phyloP scores from a whole-genome alignment of 441 rosid species.

The Flueggea neowawraea region DNA sequence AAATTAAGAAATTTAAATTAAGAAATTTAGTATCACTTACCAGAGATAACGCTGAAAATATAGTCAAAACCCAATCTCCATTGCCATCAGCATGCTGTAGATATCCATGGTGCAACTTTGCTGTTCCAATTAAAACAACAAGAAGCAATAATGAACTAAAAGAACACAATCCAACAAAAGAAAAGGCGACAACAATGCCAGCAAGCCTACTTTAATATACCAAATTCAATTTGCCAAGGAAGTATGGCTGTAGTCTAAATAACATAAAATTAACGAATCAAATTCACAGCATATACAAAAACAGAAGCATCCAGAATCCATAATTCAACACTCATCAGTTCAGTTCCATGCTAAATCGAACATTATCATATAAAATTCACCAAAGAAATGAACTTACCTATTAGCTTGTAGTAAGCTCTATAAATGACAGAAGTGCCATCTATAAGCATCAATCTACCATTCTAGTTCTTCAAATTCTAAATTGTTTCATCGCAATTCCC shows the following conservation, averaged over 20 bases:
- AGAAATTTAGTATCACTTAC: slow-evolving; percentile 43
- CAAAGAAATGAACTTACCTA: slow-evolving; percentile 43
- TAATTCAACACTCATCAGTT: no score
- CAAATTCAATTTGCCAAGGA: neutral
- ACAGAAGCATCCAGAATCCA: no score
- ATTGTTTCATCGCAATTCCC: slow-evolving; percentile 32
- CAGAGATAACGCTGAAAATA: slow-evolving; percentile 82
- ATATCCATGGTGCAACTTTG: slow-evolving; percentile 92
- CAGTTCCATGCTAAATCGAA: neutral
- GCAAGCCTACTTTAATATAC: neutral
- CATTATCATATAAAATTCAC: neutral
- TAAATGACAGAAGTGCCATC: slow-evolving; percentile 95
- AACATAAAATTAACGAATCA: no score
- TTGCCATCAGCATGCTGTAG: slow-evolving; percentile 94
- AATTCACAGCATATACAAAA: no score
- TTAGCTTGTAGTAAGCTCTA: slow-evolving; percentile 94
- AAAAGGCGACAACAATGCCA: neutral
- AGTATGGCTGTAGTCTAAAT: no score
- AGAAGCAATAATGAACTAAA: neutral
- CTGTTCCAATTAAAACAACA: slow-evolving; percentile 36
- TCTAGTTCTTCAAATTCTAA: slow-evolving; percentile 28
- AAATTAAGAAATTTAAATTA: no score
- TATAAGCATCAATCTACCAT: slow-evolving; percentile 89
- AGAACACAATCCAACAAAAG: neutral
- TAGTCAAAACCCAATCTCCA: slow-evolving; percentile 98